These are phyloP conservation scores for Amorphotheca resinae DNA, from an alignment of 495 filamentous ascomycete genomes.

Conservation along the genomic window DNA sequence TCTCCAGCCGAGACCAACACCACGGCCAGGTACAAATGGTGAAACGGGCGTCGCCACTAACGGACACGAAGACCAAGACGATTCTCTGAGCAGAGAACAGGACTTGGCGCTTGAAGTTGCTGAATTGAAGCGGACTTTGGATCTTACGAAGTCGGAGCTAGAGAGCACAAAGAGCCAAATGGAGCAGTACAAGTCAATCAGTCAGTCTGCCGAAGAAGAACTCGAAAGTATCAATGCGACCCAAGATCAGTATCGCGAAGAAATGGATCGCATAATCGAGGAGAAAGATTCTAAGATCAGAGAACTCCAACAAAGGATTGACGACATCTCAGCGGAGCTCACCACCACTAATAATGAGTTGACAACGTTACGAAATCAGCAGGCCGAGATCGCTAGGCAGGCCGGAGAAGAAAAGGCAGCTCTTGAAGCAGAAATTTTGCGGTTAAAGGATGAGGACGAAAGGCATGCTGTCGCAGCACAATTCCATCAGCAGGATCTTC, in stretches of 20 bases:
- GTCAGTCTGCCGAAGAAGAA: conserved; percentile 78
- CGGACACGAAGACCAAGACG: conserved; percentile 31
- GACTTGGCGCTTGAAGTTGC: conserved; percentile 71
- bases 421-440: conserved; percentile 62
- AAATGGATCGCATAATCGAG: conserved; percentile 59
- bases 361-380: conserved; percentile 59
- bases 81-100: conserved; percentile 60
- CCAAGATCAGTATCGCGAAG: conserved; percentile 73
- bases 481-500: conserved; percentile 79
- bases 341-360: conserved; percentile 68
- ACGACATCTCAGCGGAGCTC: conserved; percentile 73
- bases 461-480: conserved; percentile 61
- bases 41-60: conserved; percentile 15
- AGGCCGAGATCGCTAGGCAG: conserved; percentile 57
- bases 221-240: conserved; percentile 65
- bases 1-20: conserved; percentile 60
- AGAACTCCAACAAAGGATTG: conserved; percentile 67
- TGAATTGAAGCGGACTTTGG: conserved; percentile 71
- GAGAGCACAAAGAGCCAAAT: conserved; percentile 65
- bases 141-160: conserved; percentile 61
- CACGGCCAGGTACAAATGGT: conserved; percentile 33
- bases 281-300: conserved; percentile 65
- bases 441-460: conserved; percentile 76
- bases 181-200: conserved; percentile 83
- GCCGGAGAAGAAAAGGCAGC: conserved; percentile 68